Conservation (phyloP, 202 grass and related monocot genomes). For the Eragrostis tef region DNA sequence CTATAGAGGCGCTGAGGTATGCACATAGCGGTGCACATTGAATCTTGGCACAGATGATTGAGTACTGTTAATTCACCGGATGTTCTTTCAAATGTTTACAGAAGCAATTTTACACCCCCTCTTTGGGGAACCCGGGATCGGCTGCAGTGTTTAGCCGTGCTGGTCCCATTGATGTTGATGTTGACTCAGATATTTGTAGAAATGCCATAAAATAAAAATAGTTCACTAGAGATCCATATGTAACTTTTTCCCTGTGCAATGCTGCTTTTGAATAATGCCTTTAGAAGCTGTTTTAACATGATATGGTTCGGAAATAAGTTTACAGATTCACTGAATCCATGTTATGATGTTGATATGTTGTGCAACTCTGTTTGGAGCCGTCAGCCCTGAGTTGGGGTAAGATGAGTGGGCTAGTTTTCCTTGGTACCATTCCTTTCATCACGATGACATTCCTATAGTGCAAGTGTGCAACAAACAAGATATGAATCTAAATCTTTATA, state of each 20-base stretch:
- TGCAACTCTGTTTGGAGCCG: not conserved
- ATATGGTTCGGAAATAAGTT: not conserved
- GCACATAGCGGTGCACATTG: slow-evolving; percentile 17
- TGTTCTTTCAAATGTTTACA: slow-evolving; percentile 53
- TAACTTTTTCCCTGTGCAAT: not conserved
- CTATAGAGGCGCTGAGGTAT: slow-evolving; percentile 39
- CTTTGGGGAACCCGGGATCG: slow-evolving; percentile 32
- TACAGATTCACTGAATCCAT: not conserved
- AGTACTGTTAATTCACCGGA: slow-evolving; percentile 30
- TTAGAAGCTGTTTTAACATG: not conserved
- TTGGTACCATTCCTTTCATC: not conserved
- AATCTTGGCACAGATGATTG: slow-evolving; percentile 45
- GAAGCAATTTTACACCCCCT: slow-evolving; percentile 43
- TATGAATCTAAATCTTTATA: not conserved
- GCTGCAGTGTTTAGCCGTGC: slow-evolving; percentile 47
- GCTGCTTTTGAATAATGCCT: not conserved
- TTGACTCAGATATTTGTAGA: slow-evolving; percentile 39
- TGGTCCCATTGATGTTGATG: slow-evolving; percentile 42
- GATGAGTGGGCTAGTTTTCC: not conserved
- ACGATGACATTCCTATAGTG: not conserved
- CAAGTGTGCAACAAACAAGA: not conserved
- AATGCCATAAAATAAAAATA: slow-evolving; percentile 45
- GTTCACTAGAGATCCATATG: not conserved
- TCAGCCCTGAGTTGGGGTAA: not conserved
- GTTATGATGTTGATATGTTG: not conserved